These are phyloP conservation scores for Colletotrichum scovillei DNA, from an alignment of 2,329 filamentous ascomycete species.

Conservation along the genomic window DNA sequence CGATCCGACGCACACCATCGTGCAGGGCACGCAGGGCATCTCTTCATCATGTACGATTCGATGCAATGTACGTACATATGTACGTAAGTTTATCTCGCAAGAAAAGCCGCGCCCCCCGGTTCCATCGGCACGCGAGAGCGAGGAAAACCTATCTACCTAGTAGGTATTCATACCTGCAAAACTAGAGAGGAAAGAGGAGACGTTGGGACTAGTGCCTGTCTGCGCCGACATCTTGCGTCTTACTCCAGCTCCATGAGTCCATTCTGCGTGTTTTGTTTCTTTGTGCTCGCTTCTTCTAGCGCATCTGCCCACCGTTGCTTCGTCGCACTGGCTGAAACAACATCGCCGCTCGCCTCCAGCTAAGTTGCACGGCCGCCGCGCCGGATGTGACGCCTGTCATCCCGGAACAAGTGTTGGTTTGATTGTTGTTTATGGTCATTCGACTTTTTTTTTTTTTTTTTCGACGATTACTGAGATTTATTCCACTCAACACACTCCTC, in stretches of 20 bases:
- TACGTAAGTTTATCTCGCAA: conserved; percentile 26
- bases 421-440: not conserved
- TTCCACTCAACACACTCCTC: conserved; percentile 95
- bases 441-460: conserved; percentile 41
- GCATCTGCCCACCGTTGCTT: conserved; percentile 16
- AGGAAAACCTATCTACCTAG: not conserved
- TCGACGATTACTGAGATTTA: conserved; percentile 45
- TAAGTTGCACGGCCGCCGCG: conserved; percentile 18
- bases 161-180: too few relatives aligned
- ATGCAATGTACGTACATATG: conserved; percentile 15
- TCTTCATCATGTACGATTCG: conserved; percentile 3
- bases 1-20: conserved; percentile 30
- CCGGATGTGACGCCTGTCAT: conserved; percentile 32
- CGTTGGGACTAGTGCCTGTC: not conserved
- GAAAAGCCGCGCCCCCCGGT: not conserved
- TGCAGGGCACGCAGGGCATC: conserved; percentile 11
- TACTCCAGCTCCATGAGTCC: not conserved
- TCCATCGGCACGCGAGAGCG: conserved; percentile 3
- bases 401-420: conserved; percentile 1
- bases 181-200: not conserved
- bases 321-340: conserved; percentile 24
- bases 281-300: conserved; percentile 16
- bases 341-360: not conserved
- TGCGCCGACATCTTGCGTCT: not conserved
- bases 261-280: not conserved